A percentile compares a stretch with the other conserved stretches of the same genome.
These are phyloP conservation scores for Lizonia empirigonia DNA, from an alignment of 2,329 filamentous ascomycete genomes.

Conservation along the genomic window DNA sequence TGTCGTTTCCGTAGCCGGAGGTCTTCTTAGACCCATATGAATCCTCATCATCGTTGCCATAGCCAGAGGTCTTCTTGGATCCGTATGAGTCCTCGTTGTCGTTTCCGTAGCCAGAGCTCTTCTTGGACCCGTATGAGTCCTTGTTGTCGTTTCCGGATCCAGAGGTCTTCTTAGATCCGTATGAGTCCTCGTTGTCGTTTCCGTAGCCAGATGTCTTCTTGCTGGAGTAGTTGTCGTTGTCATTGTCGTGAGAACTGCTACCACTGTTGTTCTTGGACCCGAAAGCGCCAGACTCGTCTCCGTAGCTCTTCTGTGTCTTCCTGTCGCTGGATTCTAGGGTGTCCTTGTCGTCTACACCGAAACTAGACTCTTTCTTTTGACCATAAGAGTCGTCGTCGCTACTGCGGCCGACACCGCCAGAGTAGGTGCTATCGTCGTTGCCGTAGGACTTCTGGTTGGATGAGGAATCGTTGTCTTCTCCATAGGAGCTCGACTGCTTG, in stretches of 20 bases:
- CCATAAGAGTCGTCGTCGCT: conserved; percentile 4
- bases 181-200: conserved; percentile 4
- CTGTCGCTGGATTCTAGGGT: conserved; percentile 13
- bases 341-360: conserved; percentile 7
- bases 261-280: conserved; percentile 11
- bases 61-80: background rate
- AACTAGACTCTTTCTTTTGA: conserved; percentile 8
- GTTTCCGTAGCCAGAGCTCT: conserved; percentile 1
- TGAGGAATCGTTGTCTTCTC: conserved; percentile 8
- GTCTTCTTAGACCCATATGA: conserved; percentile 6
- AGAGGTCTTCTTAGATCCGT: background rate
- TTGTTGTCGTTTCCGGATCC: background rate
- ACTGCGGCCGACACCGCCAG: conserved; percentile 7
- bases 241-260: background rate
- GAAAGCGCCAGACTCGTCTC: conserved; percentile 12
- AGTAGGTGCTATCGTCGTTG: conserved; percentile 5
- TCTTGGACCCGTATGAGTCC: background rate
- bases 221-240: background rate
- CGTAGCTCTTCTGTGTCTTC: conserved; percentile 7
- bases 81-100: conserved; percentile 6
- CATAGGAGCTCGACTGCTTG: conserved; percentile 6
- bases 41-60: background rate
- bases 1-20: background rate
- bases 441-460: conserved; percentile 11
- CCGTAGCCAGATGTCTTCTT: conserved; percentile 5